A percentile compares a stretch with the other conserved stretches of the same genome.
phyloP scores from a whole-genome alignment of 2,329 filamentous ascomycete genomes.

The Saccharata proteae region DNA sequence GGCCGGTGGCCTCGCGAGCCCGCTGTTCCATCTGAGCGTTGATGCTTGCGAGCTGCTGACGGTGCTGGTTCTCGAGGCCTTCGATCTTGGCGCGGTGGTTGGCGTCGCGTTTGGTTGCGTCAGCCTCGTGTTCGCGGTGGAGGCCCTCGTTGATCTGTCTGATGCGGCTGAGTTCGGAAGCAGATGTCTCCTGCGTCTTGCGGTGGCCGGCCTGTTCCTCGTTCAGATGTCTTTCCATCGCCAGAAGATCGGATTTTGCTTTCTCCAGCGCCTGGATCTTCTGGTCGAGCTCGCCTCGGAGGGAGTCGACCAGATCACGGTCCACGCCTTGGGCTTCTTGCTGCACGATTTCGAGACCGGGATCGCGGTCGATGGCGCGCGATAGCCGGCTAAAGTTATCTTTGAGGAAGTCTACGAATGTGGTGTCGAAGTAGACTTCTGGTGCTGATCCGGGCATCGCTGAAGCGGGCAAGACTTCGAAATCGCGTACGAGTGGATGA shows the following conservation, averaged over 20 bases:
- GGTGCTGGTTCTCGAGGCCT: slow-evolving; percentile 37
- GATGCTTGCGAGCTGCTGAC: slow-evolving; percentile 25
- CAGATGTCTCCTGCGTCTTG: slow-evolving; percentile 42
- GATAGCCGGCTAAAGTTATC: slow-evolving; percentile 84
- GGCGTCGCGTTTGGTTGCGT: slow-evolving; percentile 40
- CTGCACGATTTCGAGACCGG: slow-evolving; percentile 60
- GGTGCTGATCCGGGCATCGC: slow-evolving; percentile 43
- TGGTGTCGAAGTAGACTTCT: slow-evolving; percentile 73
- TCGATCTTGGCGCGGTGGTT: slow-evolving; percentile 21
- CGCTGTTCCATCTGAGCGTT: slow-evolving; percentile 24
- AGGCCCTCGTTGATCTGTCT: slow-evolving; percentile 59
- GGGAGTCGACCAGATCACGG: slow-evolving; percentile 78
- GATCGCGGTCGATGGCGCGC: slow-evolving; percentile 81
- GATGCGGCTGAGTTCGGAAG: slow-evolving; percentile 38
- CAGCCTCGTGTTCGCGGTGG: slow-evolving; percentile 57
- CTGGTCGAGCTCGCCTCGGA: slow-evolving; percentile 66
- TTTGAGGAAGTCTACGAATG: slow-evolving; percentile 88
- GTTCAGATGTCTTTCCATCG: slow-evolving; percentile 45
- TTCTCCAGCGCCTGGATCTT: slow-evolving; percentile 50
- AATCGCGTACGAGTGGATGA: slow-evolving; percentile 72
- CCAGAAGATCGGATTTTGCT: slow-evolving; percentile 43
- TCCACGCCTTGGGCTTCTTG: slow-evolving; percentile 84
- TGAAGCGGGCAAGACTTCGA: slow-evolving; percentile 58
- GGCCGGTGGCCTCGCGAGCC: slow-evolving; percentile 16
- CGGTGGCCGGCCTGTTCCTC: slow-evolving; percentile 65